Conservation (phyloP, 106 monocot genomes). For the Triglochin maritima region DNA sequence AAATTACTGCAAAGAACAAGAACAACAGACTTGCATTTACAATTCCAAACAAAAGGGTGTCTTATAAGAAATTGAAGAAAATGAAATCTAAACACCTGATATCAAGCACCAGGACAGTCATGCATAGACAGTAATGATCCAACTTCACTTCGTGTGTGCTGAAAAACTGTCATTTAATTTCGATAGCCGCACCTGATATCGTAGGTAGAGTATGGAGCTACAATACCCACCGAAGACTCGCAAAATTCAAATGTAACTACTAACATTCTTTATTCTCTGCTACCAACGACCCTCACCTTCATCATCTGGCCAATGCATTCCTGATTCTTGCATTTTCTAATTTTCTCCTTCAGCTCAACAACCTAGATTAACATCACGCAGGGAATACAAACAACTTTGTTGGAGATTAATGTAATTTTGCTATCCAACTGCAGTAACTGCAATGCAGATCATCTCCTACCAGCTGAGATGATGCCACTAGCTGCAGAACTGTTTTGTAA, state of each 20-base stretch:
- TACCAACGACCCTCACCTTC: constrained; percentile 81
- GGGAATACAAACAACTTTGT: too few species aligned
- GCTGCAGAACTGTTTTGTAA: constrained; percentile 49
- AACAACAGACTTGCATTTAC: too few species aligned
- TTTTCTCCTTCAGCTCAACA: constrained; percentile 66
- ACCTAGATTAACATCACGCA: constrained; percentile 29
- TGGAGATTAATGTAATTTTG: too few species aligned
- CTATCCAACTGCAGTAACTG: too few species aligned
- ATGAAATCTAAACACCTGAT: constrained; percentile 67
- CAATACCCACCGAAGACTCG: not conserved
- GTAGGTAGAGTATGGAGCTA: not conserved
- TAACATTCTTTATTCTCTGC: constrained; percentile 86
- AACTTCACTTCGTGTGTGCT: constrained; percentile 86
- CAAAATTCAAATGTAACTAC: too few species aligned
- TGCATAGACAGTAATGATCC: constrained; percentile 77
- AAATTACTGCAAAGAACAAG: too few species aligned
- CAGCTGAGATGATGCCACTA: constrained; percentile 59
- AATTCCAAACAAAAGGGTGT: too few species aligned
- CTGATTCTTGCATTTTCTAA: constrained; percentile 32
- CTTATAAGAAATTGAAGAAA: too few species aligned
- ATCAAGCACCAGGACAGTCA: constrained; percentile 99
- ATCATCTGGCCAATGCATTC: constrained; percentile 98
- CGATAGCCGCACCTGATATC: constrained; percentile 85
- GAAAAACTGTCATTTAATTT: constrained; percentile 99
- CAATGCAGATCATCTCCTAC: constrained; percentile 21